These are phyloP conservation scores for Scheffersomyces illinoinensis DNA, from an alignment of 1,139 yeast species.

Conservation along the genomic window DNA sequence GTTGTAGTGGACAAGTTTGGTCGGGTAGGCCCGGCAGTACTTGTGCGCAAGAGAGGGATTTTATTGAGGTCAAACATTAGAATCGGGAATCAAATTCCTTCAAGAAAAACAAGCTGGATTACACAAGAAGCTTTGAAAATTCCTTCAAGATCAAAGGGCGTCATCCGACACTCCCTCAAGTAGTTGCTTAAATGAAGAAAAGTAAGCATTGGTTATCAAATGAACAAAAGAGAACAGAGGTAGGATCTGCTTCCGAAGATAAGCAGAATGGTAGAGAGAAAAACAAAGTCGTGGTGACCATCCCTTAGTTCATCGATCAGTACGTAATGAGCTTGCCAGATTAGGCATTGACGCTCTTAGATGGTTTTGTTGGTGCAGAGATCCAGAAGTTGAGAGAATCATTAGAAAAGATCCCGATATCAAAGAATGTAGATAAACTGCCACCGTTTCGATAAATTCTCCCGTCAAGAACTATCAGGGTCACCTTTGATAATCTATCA, in stretches of 20 bases:
- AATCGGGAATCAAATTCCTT: slow-evolving; percentile 82
- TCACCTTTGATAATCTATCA: slow-evolving; percentile 68
- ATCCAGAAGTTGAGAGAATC: slow-evolving; percentile 33
- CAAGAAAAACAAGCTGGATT: slow-evolving; percentile 61
- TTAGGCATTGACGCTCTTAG: slow-evolving; percentile 79
- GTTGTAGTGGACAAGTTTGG: slow-evolving; percentile 96
- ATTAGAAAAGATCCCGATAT: slow-evolving; percentile 42
- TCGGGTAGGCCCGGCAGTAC: slow-evolving; percentile 98
- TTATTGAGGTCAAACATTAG: slow-evolving; percentile 85
- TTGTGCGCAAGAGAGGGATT: slow-evolving; percentile 84
- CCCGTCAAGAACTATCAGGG: slow-evolving; percentile 62
- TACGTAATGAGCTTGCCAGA: slow-evolving; percentile 97
- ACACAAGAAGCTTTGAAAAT: slow-evolving; percentile 58
- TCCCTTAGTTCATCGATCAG: slow-evolving; percentile 68
- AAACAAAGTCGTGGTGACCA: slow-evolving; percentile 28
- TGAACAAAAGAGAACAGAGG: slow-evolving; percentile 36
- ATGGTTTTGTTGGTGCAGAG: slow-evolving; percentile 63
- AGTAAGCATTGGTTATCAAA: slow-evolving; percentile 22
- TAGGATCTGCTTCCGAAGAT: slow-evolving; percentile 20
- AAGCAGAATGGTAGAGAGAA: slow-evolving; percentile 22
- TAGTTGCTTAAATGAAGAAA: slow-evolving; percentile 46
- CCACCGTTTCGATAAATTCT: slow-evolving; percentile 90
- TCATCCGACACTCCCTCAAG: slow-evolving; percentile 62
- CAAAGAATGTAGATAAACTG: slow-evolving; percentile 66
- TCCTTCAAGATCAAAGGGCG: slow-evolving; percentile 82